These are phyloP conservation scores for Cercospora nicotianae DNA, from an alignment of 2,329 filamentous ascomycete species.

Conservation along the genomic window DNA sequence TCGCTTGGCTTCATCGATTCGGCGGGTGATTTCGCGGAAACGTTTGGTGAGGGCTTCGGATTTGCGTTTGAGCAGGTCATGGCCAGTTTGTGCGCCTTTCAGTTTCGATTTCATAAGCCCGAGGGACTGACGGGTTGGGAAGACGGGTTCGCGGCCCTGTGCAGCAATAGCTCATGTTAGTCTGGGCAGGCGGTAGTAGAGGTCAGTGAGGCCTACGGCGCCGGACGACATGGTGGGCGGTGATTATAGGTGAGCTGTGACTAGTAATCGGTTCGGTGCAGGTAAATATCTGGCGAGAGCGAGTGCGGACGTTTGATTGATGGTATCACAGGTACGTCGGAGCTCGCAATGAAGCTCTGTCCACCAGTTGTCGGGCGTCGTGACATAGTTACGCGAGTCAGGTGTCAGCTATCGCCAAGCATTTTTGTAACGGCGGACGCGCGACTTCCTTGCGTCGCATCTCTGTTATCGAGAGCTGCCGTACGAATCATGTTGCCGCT, in stretches of 20 bases:
- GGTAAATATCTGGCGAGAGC: not conserved
- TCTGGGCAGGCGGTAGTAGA: not conserved
- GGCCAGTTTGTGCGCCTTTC: slow-evolving; percentile 74
- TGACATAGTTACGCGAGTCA: not conserved
- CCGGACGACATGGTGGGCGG: slow-evolving; percentile 30
- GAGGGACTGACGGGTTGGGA: slow-evolving; percentile 94
- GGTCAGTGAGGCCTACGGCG: slow-evolving; percentile 24
- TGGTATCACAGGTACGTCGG: not conserved
- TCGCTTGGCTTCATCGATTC: slow-evolving; percentile 97
- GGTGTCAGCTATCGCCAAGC: not conserved
- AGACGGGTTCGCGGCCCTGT: slow-evolving; percentile 92
- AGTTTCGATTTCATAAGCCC: slow-evolving; percentile 97
- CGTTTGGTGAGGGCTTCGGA: slow-evolving; percentile 95
- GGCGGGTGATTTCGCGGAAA: slow-evolving; percentile 80
- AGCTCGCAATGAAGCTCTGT: slow-evolving; percentile 5
- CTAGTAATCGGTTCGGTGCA: not conserved
- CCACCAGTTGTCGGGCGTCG: not conserved
- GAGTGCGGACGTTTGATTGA: not conserved
- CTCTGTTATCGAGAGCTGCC: slow-evolving; percentile 5
- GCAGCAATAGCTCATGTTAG: not conserved
- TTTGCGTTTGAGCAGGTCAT: slow-evolving; percentile 95
- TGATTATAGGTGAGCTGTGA: not conserved
- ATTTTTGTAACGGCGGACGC: not conserved
- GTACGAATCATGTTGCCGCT: not conserved
- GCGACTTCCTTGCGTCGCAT: slow-evolving; percentile 15